A percentile compares a stretch with the other conserved stretches of the same genome.
Conservation (phyloP, 2,329 filamentous ascomycete species). For the Trichoderma koningii region DNA sequence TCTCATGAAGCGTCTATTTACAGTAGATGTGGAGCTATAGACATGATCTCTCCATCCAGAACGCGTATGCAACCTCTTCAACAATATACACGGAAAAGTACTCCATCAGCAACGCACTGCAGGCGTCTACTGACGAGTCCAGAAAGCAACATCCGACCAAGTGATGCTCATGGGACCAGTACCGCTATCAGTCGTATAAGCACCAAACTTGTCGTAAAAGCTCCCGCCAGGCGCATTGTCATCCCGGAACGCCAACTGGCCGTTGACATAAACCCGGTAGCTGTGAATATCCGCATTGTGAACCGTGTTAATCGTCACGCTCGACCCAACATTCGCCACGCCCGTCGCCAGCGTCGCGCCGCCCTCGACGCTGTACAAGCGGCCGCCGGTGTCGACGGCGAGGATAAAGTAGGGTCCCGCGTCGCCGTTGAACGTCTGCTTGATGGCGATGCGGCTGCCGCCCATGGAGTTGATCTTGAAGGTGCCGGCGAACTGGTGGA, state of each 20-base stretch:
- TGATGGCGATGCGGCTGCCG: slow-evolving; percentile 32
- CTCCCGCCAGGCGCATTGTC: slow-evolving; percentile 31
- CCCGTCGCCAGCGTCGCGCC: slow-evolving; percentile 30
- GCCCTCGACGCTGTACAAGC: slow-evolving; percentile 33
- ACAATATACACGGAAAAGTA: slow-evolving; percentile 11
- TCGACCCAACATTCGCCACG: slow-evolving; percentile 30
- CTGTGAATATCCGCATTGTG: slow-evolving; percentile 30
- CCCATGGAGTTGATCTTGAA: slow-evolving; percentile 34
- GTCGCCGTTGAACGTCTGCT: slow-evolving; percentile 34
- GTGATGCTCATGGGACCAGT: slow-evolving; percentile 31
- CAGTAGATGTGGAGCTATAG: not conserved
- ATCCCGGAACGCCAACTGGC: slow-evolving; percentile 30
- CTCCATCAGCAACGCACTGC: not conserved
- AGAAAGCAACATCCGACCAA: slow-evolving; percentile 32
- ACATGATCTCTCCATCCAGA: not conserved
- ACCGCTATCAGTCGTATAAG: slow-evolving; percentile 34
- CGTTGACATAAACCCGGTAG: slow-evolving; percentile 34
- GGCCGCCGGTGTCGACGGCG: slow-evolving; percentile 29
- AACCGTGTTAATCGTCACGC: slow-evolving; percentile 34
- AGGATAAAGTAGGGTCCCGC: slow-evolving; percentile 32
- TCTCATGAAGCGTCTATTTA: slow-evolving; percentile 5
- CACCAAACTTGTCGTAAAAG: slow-evolving; percentile 35
- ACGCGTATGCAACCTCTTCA: slow-evolving; percentile 2
- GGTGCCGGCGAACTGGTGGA: slow-evolving; percentile 33
- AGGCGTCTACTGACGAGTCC: slow-evolving; percentile 25